Base-by-base conservation (phyloP, 306 rosid genomes). In the Begonia loranthoides region DNA sequence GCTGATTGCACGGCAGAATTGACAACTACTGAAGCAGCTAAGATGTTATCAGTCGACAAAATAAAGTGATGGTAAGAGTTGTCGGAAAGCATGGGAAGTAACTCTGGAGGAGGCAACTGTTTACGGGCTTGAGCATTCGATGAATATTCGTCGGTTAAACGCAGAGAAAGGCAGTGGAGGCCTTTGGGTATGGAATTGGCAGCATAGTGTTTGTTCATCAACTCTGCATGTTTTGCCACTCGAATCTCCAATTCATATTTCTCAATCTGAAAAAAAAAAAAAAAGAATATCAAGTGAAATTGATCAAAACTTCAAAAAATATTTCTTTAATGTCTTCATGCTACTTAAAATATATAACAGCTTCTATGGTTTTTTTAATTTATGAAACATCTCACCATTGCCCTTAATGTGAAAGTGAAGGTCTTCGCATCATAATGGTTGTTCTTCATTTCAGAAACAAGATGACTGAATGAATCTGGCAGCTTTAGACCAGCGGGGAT, bases 1-100 rank as follows among this genome's bases (percentile, higher is more conserved):
- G 99, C 80, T 57, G 96, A 72, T 71, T 77, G 93, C 70, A 92
- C 87, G 19, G 94, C 79, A 50, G 99, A 92, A 68, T 87, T 66
- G 60, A 92, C 99, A 61, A 92, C 96, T 61, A 92, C 99, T 41
- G 99, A 80, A 64, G 99, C 99, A 61, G 99, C 96, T 69, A 92
- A 71, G 53, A 92, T 92, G 75, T 92, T 92, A 78, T 92, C 99
- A 4, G 94, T 80, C 66, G 99, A 76, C 62, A 92, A 59, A 64
- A 92, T 64, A 73, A 92, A 86, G 75, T 92, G 99, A 64, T 79
- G 79, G 76, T 79, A 86, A 48, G 93, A 76, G 64, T 87, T 87
- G 70, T 87, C 93, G 45, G 99, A 76, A 45, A 92, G 76, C 61
- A 70, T 56, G 17, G 96, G 96, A 53, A 92, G 89, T 65, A 92